Percentiles rank a stretch among this genome's conserved stretches.
Conservation (phyloP, 768 basidiomycete genomes). For the Chalciporus chontae region DNA sequence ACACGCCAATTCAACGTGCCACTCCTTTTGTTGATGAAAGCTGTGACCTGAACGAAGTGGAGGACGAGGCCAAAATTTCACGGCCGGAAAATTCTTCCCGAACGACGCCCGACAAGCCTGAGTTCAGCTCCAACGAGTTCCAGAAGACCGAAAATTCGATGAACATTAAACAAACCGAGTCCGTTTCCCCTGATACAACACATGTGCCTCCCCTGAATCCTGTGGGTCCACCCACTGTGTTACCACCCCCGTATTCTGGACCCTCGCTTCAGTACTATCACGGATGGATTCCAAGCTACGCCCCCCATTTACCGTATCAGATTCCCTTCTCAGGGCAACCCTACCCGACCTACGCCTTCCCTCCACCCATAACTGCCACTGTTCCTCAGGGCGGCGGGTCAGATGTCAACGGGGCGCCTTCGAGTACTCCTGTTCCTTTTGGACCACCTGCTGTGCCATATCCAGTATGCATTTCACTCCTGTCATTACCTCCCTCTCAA, state of each 20-base stretch:
- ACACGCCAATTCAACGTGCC: conserved; percentile 2
- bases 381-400: conserved; percentile 34
- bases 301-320: conserved; percentile 49
- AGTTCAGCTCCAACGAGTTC: conserved; percentile 4
- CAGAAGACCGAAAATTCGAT: not conserved
- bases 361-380: conserved; percentile 18
- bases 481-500: conserved; percentile 6
- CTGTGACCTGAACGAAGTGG: conserved; percentile 19
- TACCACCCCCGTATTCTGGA: conserved; percentile 34
- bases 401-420: conserved; percentile 36
- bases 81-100: not conserved
- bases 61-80: conserved; percentile 2
- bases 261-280: conserved; percentile 46
- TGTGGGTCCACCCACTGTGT: conserved; percentile 17
- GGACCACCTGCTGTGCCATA: conserved; percentile 38
- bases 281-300: conserved; percentile 53
- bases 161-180: conserved; percentile 31
- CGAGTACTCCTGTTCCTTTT: conserved; percentile 34
- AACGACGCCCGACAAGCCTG: not conserved
- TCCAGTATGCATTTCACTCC: conserved; percentile 38
- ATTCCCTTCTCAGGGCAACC: conserved; percentile 45
- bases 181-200: conserved; percentile 1
- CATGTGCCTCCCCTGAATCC: conserved; percentile 27
- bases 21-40: conserved; percentile 4
- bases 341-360: conserved; percentile 44